Evolutionary conservation across 371 early-diverging fungal species (phyloP).

Genomic region (Mucor lusitanicus): DNA sequence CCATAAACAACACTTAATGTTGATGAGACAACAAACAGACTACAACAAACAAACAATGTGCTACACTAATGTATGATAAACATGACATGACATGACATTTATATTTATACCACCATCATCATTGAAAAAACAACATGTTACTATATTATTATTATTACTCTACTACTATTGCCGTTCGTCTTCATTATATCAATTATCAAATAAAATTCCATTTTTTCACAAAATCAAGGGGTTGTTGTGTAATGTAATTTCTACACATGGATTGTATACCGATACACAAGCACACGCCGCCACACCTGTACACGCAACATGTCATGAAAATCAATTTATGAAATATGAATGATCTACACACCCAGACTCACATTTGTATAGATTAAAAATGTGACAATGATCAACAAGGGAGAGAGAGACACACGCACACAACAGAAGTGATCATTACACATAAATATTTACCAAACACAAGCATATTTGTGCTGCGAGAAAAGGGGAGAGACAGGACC

Average conservation of each 20-base stretch:
- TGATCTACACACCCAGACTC: not conserved
- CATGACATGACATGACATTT: slow-evolving; percentile 1
- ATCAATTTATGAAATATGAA: not conserved
- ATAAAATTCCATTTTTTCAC: not conserved
- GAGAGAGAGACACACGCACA: not conserved
- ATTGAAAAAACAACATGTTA: not conserved
- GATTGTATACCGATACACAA: no score
- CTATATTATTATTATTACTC: not conserved
- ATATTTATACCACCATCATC: not conserved
- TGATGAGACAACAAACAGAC: slow-evolving; percentile 1
- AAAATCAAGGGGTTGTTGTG: not conserved
- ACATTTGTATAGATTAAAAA: not conserved
- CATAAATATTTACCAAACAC: not conserved
- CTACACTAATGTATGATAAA: not conserved
- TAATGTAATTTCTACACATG: not conserved
- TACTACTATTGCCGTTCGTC: not conserved
- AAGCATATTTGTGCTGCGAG: not conserved
- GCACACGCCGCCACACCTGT: not conserved
- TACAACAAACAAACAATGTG: not conserved
- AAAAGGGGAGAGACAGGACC: not conserved
- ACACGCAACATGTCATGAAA: not conserved
- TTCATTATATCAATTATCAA: not conserved
- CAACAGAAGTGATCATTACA: not conserved
- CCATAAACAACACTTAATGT: not conserved
- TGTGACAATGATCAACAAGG: not conserved